Conservation (phyloP, 805 yeast species). For the Cephaloascus albidus region DNA sequence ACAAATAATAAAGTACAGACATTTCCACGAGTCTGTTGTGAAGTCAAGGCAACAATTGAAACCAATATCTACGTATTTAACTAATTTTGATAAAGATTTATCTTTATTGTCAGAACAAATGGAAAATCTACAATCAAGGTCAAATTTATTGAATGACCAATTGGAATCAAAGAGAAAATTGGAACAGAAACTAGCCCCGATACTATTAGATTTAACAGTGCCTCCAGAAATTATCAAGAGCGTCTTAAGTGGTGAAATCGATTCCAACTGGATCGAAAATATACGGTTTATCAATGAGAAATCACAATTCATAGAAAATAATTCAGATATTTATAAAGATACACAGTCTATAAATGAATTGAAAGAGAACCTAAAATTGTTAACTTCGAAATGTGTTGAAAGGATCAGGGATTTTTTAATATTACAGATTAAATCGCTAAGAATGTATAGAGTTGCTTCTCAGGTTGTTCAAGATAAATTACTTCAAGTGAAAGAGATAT, state of each 20-base stretch:
- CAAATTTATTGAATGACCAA: constrained; percentile 36
- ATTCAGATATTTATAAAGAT: constrained; percentile 12
- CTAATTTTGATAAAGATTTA: constrained; percentile 49
- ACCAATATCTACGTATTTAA: constrained; percentile 46
- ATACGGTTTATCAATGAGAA: constrained; percentile 51
- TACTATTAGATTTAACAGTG: constrained; percentile 65
- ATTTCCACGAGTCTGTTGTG: constrained; percentile 15
- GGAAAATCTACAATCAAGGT: constrained; percentile 47
- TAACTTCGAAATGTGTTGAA: constrained; percentile 60
- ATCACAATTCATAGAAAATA: constrained; percentile 39
- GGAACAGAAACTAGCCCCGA: constrained; percentile 53
- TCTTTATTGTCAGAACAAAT: constrained; percentile 48
- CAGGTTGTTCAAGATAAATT: constrained; percentile 66
- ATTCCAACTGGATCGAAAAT: constrained; percentile 58
- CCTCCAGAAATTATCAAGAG: constrained; percentile 63
- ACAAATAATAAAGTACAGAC: constrained; percentile 9
- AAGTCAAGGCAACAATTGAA: constrained; percentile 23
- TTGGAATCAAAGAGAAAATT: constrained; percentile 37
- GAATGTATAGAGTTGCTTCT: constrained; percentile 59
- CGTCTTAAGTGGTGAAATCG: constrained; percentile 48
- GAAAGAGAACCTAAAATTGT: constrained; percentile 30
- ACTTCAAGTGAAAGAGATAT: constrained; percentile 53
- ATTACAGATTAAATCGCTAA: constrained; percentile 51
- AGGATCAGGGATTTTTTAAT: constrained; percentile 66
- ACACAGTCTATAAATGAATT: constrained; percentile 18